phyloP scores from a whole-genome alignment of 2,329 filamentous ascomycete genomes.

The Lojkania enalia region DNA sequence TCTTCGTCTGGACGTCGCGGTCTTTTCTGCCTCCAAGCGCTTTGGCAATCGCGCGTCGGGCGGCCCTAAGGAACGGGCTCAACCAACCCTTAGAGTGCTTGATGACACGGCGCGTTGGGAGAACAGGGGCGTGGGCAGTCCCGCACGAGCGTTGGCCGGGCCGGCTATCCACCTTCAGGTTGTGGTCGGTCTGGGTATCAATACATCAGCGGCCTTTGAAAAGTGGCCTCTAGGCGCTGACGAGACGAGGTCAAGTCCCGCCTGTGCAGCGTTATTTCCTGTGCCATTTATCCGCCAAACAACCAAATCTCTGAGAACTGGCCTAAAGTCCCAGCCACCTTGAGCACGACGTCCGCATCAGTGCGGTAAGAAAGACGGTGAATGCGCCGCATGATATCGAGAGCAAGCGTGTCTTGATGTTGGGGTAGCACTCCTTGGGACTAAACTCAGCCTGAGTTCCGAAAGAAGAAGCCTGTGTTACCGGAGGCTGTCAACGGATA shows the following conservation, averaged over 20 bases:
- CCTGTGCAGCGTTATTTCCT: conserved; percentile 28
- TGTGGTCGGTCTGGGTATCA: conserved; percentile 15
- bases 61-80: too few species aligned
- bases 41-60: not conserved
- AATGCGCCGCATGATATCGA: conserved; percentile 15
- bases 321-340: conserved; percentile 22
- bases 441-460: conserved; percentile 22
- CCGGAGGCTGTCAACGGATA: conserved; percentile 20
- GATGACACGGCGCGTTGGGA: conserved; percentile 5
- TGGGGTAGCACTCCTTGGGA: conserved; percentile 14
- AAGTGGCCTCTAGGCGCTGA: conserved; percentile 21
- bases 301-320: conserved; percentile 22
- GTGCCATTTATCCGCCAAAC: conserved; percentile 36
- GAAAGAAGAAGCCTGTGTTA: conserved; percentile 11
- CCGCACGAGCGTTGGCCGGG: conserved; percentile 16
- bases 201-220: conserved; percentile 17
- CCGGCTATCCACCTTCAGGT: conserved; percentile 21
- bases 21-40: too few species aligned
- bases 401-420: conserved; percentile 10
- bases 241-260: conserved; percentile 27
- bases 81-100: conserved; percentile 11
- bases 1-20: too few species aligned
- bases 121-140: conserved; percentile 7
- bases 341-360: conserved; percentile 12
- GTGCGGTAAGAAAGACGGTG: conserved; percentile 17